Evolutionary conservation across 345 rosid species (phyloP), one percentile per base, ranked within the genome.

Genomic region (Salix koriyanagi): DNA sequence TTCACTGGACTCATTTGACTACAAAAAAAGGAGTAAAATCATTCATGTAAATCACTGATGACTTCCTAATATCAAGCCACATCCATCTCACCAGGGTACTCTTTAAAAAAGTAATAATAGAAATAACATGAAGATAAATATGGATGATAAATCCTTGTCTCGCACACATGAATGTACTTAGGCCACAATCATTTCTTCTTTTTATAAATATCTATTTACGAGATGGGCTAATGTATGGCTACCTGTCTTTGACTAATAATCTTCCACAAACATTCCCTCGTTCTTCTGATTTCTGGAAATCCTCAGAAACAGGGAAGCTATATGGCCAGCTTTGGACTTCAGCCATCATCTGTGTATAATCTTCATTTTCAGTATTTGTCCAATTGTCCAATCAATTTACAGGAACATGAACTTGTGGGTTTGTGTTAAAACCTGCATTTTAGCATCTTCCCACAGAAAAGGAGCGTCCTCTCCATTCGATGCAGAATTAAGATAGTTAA

Each of bases 371-470:
- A 82, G 52, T 37, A 21, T 76, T 72, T 26, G 30, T 32, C 76
- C 78, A 72, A 56, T 65, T 79, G 21, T 66, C 68, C 52, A 42
- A 50, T 26, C 14, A 41, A 68, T 46, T 56, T 26, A 52, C 42
- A 68, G 74, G 23, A 69, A 58, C 77, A 75, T 48, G 25, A 66
- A 67, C 6, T 68, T 37, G 76, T 16, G 32, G 71, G 13, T 56
- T 44, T 56, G 5, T 56, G 19, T 44, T 15, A 14, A 70, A 79
- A 94, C 99, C 97, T 93, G 89, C 60, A 82, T 80, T 79, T 92
- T 91, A 70, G 98, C 99, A 84, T 93, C 98, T 79, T 93, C 92
- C 99, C 99, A 96, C 34, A 96, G 87, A 80, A 86, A 90, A 74
- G 76, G 81, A 14, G 92, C 90, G 69, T 96, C 92, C 66, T 90